Evolutionary conservation across 148 eudicot species (phyloP).

Genomic region (Dianthus caryophyllus): DNA sequence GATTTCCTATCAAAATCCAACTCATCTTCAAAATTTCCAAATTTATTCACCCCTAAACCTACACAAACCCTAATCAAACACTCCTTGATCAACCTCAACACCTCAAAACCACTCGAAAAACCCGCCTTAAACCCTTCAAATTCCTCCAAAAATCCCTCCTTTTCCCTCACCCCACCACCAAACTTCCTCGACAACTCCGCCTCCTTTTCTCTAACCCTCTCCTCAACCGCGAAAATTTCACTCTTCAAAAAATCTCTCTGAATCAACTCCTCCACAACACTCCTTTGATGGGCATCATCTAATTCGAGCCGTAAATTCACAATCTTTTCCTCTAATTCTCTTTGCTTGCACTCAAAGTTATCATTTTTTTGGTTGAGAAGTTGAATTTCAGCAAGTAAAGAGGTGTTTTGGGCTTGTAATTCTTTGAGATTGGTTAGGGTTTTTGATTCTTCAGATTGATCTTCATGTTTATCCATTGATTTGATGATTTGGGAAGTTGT

Average conservation of each 20-base stretch:
- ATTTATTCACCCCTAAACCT: slow-evolving; percentile 18
- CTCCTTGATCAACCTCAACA: slow-evolving; percentile 29
- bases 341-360: slow-evolving; percentile 19
- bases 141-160: slow-evolving; percentile 14
- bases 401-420: slow-evolving; percentile 20
- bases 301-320: slow-evolving; percentile 22
- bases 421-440: slow-evolving; percentile 7
- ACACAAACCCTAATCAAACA: slow-evolving; percentile 30
- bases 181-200: slow-evolving; percentile 13
- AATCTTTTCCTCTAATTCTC: slow-evolving; percentile 28
- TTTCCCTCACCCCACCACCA: no score
- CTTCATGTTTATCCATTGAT: slow-evolving; percentile 24
- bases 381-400: slow-evolving; percentile 28
- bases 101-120: slow-evolving; percentile 15
- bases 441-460: slow-evolving; percentile 2
- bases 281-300: slow-evolving; percentile 25
- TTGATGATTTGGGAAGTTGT: not conserved
- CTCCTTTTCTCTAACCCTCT: slow-evolving; percentile 20
- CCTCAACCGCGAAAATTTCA: slow-evolving; percentile 20
- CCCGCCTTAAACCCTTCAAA: slow-evolving; percentile 21
- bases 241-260: slow-evolving; percentile 34
- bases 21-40: not conserved
- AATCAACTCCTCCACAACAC: slow-evolving; percentile 22
- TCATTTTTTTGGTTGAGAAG: slow-evolving; percentile 19
- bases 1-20: slow-evolving; percentile 8